These are phyloP conservation scores for Eucalyptus shirleyi DNA, from an alignment of 345 rosid species.

Conservation along the genomic window DNA sequence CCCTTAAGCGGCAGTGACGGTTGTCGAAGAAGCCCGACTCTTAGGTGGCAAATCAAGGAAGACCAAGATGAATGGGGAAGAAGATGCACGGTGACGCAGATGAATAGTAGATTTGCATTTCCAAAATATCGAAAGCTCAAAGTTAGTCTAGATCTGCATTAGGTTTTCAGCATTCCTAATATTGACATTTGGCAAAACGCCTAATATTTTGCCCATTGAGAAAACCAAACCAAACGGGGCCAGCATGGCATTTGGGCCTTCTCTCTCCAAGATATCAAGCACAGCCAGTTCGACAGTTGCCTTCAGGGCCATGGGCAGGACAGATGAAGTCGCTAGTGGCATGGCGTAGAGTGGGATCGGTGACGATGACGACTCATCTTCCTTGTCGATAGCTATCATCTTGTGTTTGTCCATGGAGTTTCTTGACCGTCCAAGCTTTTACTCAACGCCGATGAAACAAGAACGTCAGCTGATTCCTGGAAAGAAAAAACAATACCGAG, in stretches of 20 bases:
- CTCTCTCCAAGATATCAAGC: conserved; percentile 9
- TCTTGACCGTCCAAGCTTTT: neutral
- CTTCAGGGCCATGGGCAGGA: conserved; percentile 21
- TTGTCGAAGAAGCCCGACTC: rapidly evolving
- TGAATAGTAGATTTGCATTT: too few species aligned
- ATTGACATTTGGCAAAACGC: rapidly evolving
- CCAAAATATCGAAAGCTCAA: rapidly evolving
- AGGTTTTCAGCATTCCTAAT: too few species aligned
- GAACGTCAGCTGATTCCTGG: neutral
- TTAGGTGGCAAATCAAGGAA: too few species aligned
- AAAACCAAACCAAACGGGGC: rapidly evolving
- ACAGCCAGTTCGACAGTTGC: conserved; percentile 13
- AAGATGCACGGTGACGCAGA: rapidly evolving
- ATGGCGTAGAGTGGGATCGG: conserved; percentile 1
- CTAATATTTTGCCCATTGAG: too few species aligned
- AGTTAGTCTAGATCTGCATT: rapidly evolving
- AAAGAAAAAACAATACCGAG: neutral
- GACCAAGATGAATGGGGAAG: too few species aligned
- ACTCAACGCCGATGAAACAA: neutral
- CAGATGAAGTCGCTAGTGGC: conserved; percentile 22
- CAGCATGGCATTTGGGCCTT: conserved; percentile 7
- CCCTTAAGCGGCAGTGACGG: rapidly evolving
- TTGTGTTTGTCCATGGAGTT: neutral
- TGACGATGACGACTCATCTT: neutral
- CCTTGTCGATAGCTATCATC: neutral